Evolutionary conservation across 1,284 basidiomycete species (phyloP).

Genomic region (Microbotryomycetes sp.): DNA sequence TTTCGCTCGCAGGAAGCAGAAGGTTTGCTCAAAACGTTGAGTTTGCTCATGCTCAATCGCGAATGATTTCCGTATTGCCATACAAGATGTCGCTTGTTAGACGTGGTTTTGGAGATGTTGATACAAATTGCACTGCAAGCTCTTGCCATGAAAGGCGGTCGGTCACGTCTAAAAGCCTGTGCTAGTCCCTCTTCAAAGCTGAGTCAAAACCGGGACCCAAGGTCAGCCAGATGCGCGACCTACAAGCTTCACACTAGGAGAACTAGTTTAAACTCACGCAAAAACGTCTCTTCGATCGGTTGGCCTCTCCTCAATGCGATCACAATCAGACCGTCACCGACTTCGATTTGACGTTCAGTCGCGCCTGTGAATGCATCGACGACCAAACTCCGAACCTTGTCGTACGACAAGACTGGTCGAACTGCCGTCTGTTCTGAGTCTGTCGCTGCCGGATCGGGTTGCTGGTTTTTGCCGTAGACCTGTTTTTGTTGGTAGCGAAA

Average conservation of each 20-base stretch:
- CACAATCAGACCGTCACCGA: conserved; percentile 63
- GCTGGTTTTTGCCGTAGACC: conserved; percentile 96
- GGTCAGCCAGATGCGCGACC: too few species aligned
- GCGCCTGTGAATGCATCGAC: conserved; percentile 89
- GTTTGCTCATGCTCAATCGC: conserved; percentile 17
- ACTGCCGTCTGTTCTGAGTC: conserved; percentile 48
- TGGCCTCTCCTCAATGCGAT: neutral
- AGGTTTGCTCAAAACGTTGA: conserved; percentile 19
- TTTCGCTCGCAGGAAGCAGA: conserved; percentile 16
- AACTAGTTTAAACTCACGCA: too few species aligned
- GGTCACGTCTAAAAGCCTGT: too few species aligned
- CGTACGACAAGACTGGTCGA: conserved; percentile 60
- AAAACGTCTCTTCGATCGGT: neutral
- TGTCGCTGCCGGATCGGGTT: conserved; percentile 41
- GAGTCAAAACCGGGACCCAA: too few species aligned
- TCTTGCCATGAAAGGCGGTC: too few species aligned
- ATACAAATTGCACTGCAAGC: neutral
- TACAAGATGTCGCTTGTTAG: too few species aligned
- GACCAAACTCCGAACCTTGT: conserved; percentile 72
- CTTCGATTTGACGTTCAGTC: conserved; percentile 94
- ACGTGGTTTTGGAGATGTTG: too few species aligned
- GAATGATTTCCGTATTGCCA: too few species aligned
- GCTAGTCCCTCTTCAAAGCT: neutral
- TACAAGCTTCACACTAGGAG: neutral
- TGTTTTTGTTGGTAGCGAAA: conserved; percentile 45